These are phyloP conservation scores for Ligustrum vulgare DNA, from an alignment of 257 asterid genomes.

Conservation along the genomic window DNA sequence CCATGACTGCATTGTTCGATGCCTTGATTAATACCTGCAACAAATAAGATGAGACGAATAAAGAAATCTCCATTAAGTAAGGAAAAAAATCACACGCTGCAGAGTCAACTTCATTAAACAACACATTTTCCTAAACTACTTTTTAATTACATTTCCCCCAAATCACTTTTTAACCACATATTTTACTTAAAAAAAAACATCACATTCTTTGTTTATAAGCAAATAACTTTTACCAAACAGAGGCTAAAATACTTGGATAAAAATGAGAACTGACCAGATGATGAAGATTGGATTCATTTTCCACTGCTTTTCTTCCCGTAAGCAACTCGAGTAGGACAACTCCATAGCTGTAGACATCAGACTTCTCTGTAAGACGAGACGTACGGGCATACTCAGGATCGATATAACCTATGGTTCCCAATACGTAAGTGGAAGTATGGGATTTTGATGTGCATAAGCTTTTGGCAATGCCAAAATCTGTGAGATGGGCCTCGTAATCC, in stretches of 20 bases:
- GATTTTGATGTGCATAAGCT: slow-evolving; percentile 65
- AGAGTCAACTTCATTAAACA: neutral
- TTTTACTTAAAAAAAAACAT: too few species aligned
- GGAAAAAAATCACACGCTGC: neutral
- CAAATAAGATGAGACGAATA: neutral
- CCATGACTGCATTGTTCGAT: slow-evolving; percentile 84
- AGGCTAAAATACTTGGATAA: neutral
- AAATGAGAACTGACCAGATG: slow-evolving; percentile 50
- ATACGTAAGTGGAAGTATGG: slow-evolving; percentile 78
- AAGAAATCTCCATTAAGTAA: neutral
- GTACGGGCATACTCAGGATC: slow-evolving; percentile 97
- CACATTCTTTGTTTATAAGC: too few species aligned
- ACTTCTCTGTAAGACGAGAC: slow-evolving; percentile 86
- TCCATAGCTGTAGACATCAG: slow-evolving; percentile 89
- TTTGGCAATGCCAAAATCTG: slow-evolving; percentile 97
- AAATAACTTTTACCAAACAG: too few species aligned
- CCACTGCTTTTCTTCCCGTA: slow-evolving; percentile 85
- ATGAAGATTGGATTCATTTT: slow-evolving; percentile 84
- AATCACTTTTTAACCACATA: too few species aligned
- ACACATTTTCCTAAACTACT: too few species aligned
- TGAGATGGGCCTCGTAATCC: slow-evolving; percentile 76
- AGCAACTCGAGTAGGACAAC: slow-evolving; percentile 80
- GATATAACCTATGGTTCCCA: slow-evolving; percentile 96
- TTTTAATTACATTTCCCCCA: too few species aligned
- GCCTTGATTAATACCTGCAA: slow-evolving; percentile 73